Evolutionary conservation across 108 stramenopile genomes (phyloP), one percentile per base, ranked within the genome.

Genomic region (Cyclotella baltica): DNA sequence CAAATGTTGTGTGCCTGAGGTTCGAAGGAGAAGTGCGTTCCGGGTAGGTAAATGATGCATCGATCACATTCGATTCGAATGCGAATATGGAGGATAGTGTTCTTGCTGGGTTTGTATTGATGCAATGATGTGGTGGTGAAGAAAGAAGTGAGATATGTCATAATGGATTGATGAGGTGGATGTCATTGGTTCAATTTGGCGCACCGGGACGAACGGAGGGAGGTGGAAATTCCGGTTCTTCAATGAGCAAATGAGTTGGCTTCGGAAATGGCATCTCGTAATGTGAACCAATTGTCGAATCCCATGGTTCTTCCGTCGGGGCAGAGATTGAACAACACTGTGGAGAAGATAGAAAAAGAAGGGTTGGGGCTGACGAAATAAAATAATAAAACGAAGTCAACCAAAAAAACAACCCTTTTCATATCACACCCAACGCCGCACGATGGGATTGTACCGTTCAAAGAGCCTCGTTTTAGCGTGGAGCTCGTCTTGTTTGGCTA

Each of bases 1-100:
- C 83, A 50, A 2, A 92, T 81, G 53, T 93, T 89, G 40, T 73
- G 83, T 22, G 94, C 92, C 57, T 92, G 85, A 8, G 90, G 92
- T 13, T 92, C 94, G 81, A 95, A 95, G 53, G 83, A 78, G 20
- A 95, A 77, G 57, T 95, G 94, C 0, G 91, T 91, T 1, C 89
- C 90, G 1, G 77, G 69, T 27, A 88, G 80, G 72, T 91, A 82
- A 6, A 84, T 61, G 50, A 70, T 70, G 64, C 92, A 95, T 28
- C 50, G 72, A 50, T 73, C 66, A 61, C 94, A 95, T 79, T 92
- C 83, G 43, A 95, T 84, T 27, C 83, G 77, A 29, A 93, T 72
- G 55, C 93, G 77, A 85, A 92, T 19, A 93, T 88, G 9, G 89
- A 75, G 0, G 74, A 64, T 1, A 55, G 10, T 74, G 66, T 67